Conservation (phyloP, 2,329 filamentous ascomycete genomes). For the Geoglossum cookeanum region DNA sequence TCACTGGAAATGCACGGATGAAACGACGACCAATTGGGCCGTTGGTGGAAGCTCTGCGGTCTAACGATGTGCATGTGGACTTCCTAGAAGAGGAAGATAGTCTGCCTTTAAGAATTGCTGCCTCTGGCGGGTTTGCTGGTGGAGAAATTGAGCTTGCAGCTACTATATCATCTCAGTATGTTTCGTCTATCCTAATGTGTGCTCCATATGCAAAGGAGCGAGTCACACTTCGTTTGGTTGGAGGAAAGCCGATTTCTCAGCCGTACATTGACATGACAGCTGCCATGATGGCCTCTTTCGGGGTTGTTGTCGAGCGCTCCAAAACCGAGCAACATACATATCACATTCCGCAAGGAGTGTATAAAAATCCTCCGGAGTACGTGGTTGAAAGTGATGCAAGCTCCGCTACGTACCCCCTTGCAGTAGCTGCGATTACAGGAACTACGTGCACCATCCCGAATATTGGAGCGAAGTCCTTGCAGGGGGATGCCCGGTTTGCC, state of each 20-base stretch:
- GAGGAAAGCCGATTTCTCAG: slow-evolving; percentile 95
- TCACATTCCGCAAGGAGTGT: slow-evolving; percentile 69
- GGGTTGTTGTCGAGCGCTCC: slow-evolving; percentile 60
- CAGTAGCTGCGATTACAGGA: slow-evolving; percentile 85
- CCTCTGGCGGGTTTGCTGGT: slow-evolving; percentile 65
- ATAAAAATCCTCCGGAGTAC: slow-evolving; percentile 71
- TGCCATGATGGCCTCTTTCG: slow-evolving; percentile 90
- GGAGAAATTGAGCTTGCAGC: slow-evolving; percentile 83
- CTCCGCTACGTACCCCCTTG: slow-evolving; percentile 88
- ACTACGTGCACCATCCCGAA: slow-evolving; percentile 93
- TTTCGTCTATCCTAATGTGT: slow-evolving; percentile 91
- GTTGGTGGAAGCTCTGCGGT: slow-evolving; percentile 71
- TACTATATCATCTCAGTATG: slow-evolving; percentile 96
- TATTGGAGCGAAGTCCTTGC: slow-evolving; percentile 77
- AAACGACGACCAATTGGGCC: slow-evolving; percentile 87
- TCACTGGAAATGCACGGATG: slow-evolving; percentile 93
- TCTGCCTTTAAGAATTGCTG: slow-evolving; percentile 64
- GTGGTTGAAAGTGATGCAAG: slow-evolving; percentile 93
- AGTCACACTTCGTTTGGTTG: slow-evolving; percentile 74
- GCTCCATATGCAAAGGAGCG: slow-evolving; percentile 91
- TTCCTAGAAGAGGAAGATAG: slow-evolving; percentile 73
- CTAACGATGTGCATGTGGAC: slow-evolving; percentile 71
- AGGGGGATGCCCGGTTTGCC: slow-evolving; percentile 89
- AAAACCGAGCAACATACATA: slow-evolving; percentile 73
- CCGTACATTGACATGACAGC: slow-evolving; percentile 98